Conservation (phyloP, 352 stramenopile genomes). For the Thalassiosira ordinaria region DNA sequence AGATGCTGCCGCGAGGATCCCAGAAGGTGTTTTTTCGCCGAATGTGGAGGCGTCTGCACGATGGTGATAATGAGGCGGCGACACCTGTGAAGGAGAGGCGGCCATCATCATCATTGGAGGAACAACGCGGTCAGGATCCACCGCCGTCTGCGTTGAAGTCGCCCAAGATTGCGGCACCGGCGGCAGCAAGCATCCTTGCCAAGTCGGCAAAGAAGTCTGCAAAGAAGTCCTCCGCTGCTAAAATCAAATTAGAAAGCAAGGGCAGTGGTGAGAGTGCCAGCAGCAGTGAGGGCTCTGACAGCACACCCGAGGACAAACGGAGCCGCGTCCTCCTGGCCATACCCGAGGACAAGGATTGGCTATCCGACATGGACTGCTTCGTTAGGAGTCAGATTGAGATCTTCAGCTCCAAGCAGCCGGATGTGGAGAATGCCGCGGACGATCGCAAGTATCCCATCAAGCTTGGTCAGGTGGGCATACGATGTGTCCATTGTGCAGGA, state of each 20-base stretch:
- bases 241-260: constrained; percentile 4
- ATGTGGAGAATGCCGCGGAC: constrained; percentile 56
- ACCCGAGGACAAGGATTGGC: constrained; percentile 80
- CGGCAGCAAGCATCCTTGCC: constrained; percentile 13
- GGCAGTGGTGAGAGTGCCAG: too few species aligned
- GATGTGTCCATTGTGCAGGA: constrained; percentile 74
- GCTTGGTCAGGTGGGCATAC: constrained; percentile 76
- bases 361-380: constrained; percentile 80
- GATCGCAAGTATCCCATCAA: constrained; percentile 78
- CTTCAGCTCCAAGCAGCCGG: constrained; percentile 67
- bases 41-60: constrained; percentile 83
- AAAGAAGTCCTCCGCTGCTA: neutral
- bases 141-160: constrained; percentile 19
- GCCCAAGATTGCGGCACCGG: constrained; percentile 6
- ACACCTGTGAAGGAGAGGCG: constrained; percentile 8
- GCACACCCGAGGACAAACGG: neutral
- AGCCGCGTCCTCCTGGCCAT: constrained; percentile 71
- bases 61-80: constrained; percentile 52
- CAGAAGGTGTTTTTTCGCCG: constrained; percentile 85
- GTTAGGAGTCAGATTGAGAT: constrained; percentile 79
- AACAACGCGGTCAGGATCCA: constrained; percentile 2
- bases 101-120: constrained; percentile 1
- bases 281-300: too few species aligned
- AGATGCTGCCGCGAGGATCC: constrained; percentile 72
- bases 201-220: constrained; percentile 24